phyloP scores from a whole-genome alignment of 345 rosid genomes.

The Corymbia maculata region DNA sequence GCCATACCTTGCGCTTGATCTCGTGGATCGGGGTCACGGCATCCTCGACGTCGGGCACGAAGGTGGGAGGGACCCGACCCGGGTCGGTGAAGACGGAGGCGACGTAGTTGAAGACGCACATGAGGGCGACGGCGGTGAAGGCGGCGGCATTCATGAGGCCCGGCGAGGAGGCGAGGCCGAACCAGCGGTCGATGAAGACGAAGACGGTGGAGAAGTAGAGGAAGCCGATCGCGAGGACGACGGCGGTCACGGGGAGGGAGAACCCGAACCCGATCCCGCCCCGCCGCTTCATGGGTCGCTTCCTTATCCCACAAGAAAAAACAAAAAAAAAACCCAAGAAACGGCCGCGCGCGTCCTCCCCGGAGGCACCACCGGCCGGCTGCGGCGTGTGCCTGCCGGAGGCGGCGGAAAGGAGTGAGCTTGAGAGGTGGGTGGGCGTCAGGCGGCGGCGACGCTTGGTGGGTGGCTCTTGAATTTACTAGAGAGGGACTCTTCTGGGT shows the following conservation, averaged over 20 bases:
- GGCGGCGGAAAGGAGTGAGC: neutral
- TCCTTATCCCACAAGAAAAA: neutral
- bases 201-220: constrained; percentile 67
- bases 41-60: constrained; percentile 77
- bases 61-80: constrained; percentile 65
- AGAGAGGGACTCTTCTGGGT: neutral
- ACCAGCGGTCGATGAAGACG: constrained; percentile 81
- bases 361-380: neutral
- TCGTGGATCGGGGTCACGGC: constrained; percentile 55
- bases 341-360: neutral
- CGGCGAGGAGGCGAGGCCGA: constrained; percentile 72
- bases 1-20: constrained; percentile 82
- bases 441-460: neutral
- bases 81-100: constrained; percentile 69
- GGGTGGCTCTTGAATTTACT: neutral
- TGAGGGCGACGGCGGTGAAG: constrained; percentile 60
- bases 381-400: neutral
- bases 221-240: constrained; percentile 50
- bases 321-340: neutral
- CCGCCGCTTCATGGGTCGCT: constrained; percentile 36
- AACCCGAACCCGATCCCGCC: constrained; percentile 26
- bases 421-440: neutral
- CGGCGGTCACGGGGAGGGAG: constrained; percentile 64
- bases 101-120: constrained; percentile 52
- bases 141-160: constrained; percentile 66